These are phyloP conservation scores for Cinnamomum chago DNA, from an alignment of 164 flowering plant species.

Conservation along the genomic window DNA sequence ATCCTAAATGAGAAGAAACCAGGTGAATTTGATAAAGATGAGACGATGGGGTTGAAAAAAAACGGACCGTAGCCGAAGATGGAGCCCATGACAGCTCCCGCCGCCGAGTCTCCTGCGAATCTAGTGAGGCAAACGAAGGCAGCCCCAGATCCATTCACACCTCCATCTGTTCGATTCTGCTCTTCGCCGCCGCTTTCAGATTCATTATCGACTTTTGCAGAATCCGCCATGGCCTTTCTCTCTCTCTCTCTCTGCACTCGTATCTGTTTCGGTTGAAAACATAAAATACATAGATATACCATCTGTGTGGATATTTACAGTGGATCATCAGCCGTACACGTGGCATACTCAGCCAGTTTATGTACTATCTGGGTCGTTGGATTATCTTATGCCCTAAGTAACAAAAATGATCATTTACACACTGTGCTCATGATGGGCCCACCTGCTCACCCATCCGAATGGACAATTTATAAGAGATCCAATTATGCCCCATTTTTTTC, in stretches of 20 bases:
- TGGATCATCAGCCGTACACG: neutral
- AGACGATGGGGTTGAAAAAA: neutral
- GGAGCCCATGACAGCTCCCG: conserved; percentile 88
- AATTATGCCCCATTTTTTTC: too few species aligned
- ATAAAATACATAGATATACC: neutral
- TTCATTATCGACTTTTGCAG: conserved; percentile 38
- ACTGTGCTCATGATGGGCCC: too few species aligned
- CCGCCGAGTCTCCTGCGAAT: conserved; percentile 71
- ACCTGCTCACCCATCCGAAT: too few species aligned
- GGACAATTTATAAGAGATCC: too few species aligned
- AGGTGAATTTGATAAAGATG: neutral
- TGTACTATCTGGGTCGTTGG: too few species aligned
- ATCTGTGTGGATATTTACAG: neutral
- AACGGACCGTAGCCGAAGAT: conserved; percentile 77
- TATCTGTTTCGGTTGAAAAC: neutral
- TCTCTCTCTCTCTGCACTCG: neutral
- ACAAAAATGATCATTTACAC: too few species aligned
- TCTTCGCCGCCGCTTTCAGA: conserved; percentile 22
- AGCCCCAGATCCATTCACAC: conserved; percentile 14
- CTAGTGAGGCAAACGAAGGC: conserved; percentile 61
- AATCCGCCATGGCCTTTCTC: conserved; percentile 37
- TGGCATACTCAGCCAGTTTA: neutral
- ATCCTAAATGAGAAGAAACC: neutral
- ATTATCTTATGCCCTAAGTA: too few species aligned
- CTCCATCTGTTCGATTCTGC: neutral